Evolutionary conservation across 164 flowering plant genomes (phyloP), one percentile per base, ranked within the genome.

Genomic region (Taxillus chinensis): DNA sequence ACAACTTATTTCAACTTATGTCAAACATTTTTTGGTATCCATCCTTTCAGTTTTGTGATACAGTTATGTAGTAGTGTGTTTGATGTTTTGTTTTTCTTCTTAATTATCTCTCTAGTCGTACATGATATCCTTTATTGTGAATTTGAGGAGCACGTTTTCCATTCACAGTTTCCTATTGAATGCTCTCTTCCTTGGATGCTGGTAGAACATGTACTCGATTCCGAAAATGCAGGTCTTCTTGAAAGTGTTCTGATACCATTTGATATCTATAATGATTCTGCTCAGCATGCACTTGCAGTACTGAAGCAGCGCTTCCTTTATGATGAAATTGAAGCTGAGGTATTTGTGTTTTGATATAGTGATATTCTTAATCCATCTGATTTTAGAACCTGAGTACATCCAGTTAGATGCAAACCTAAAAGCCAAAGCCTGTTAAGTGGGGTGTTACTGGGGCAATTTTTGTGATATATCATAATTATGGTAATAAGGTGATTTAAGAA

Each of bases 281-380:
- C 96, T 48, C 99, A 91, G 72, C 89, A 95, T 50, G 97, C 96
- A 59, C 70, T 95, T 61, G 81, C 70, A 57, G 84, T 77, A 27
- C 81, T 95, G 67, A 95, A 87, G 77, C 99, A 95, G 65, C 87
- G 99, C 0, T 95, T 90, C 68, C 83, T 95, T 57, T 95, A 95
- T 74, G 99, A 95, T 87, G 99, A 95, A 80, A 87, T 95, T 76
- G 99, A 95, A 78, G 99, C 99, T 46, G 99, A 95, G 97, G 99
- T 95, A 80, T 49, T 9, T 11, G 3, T 61, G 60, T 16, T 42
- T 45, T 8, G 14, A 43, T 27, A 27, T 27, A 27, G 27, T 1
- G 46, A 43, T 43, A 9, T 43, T 43, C 46, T 43, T 43, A 1
- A 43, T 6, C 7, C 10, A 43, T 43, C 10, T 43, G 7, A 6